Conservation (phyloP, 768 basidiomycete species). For the Mycena vulgaris region DNA sequence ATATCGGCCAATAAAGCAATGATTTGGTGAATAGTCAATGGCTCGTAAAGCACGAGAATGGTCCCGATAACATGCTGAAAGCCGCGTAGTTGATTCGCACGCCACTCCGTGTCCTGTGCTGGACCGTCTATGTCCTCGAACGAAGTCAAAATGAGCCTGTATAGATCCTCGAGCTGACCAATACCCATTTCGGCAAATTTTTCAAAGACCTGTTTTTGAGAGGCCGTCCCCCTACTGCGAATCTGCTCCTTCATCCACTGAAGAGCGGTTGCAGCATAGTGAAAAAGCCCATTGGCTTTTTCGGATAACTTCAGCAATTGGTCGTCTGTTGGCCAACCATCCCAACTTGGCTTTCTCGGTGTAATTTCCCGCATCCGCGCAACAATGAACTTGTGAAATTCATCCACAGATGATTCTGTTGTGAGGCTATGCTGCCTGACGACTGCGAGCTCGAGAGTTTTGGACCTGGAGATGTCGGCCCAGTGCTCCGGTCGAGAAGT, state of each 20-base stretch:
- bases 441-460: neutral
- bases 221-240: neutral
- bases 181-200: too few relatives aligned
- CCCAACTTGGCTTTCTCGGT: neutral
- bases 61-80: conserved; percentile 1
- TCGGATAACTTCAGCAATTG: neutral
- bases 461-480: neutral
- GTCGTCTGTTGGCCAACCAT: neutral
- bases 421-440: neutral
- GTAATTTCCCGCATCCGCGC: neutral
- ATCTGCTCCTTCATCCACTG: neutral
- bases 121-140: too few relatives aligned
- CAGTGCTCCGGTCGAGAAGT: conserved; percentile 9
- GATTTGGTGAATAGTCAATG: neutral
- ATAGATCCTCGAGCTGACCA: too few relatives aligned
- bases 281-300: neutral
- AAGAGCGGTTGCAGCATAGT: neutral
- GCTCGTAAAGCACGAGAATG: neutral
- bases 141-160: neutral
- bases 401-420: neutral
- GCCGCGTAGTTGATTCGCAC: neutral
- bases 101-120: neutral
- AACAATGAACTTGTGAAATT: neutral
- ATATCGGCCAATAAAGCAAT: too few relatives aligned
- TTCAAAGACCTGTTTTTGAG: neutral